These are phyloP conservation scores for Boletus smithii DNA, from an alignment of 1,284 basidiomycete species.

Conservation along the genomic window DNA sequence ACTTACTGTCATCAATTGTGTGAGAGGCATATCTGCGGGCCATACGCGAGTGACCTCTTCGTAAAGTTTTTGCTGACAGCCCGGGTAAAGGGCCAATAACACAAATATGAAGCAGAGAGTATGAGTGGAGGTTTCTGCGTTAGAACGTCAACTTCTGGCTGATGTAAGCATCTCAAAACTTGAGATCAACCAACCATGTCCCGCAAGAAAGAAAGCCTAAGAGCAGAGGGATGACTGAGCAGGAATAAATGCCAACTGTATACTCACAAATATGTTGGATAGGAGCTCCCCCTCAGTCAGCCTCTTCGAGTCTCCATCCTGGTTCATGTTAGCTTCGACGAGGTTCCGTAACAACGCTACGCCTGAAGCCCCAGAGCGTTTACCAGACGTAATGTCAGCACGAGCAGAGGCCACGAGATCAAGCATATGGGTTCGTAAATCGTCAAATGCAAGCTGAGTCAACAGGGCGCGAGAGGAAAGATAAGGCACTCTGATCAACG, in stretches of 20 bases:
- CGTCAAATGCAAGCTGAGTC: slow-evolving; percentile 33
- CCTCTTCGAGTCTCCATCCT: slow-evolving; percentile 29
- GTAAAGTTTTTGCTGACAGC: slow-evolving; percentile 42
- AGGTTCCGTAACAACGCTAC: slow-evolving; percentile 42
- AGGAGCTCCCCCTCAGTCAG: slow-evolving; percentile 44
- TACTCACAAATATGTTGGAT: slow-evolving; percentile 44
- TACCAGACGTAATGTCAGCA: slow-evolving; percentile 28
- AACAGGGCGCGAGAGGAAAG: slow-evolving; percentile 32
- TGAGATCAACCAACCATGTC: slow-evolving; percentile 23
- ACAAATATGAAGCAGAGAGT: slow-evolving; percentile 40
- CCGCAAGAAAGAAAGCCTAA: slow-evolving; percentile 41
- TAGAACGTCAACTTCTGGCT: slow-evolving; percentile 1
- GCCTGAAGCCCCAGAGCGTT: slow-evolving; percentile 29
- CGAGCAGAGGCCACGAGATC: slow-evolving; percentile 39
- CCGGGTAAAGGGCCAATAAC: slow-evolving; percentile 46
- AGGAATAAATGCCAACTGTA: not conserved
- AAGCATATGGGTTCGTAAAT: slow-evolving; percentile 38
- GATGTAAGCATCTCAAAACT: not conserved
- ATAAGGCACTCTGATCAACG: slow-evolving; percentile 34
- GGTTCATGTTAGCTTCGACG: slow-evolving; percentile 44
- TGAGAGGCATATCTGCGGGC: slow-evolving; percentile 30
- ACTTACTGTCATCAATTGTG: slow-evolving; percentile 22
- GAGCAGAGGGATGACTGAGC: not conserved
- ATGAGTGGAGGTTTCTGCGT: slow-evolving; percentile 44
- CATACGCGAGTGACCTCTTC: slow-evolving; percentile 39